Conservation (phyloP, 2,329 filamentous ascomycete species). For the Karstenula rhodostoma region DNA sequence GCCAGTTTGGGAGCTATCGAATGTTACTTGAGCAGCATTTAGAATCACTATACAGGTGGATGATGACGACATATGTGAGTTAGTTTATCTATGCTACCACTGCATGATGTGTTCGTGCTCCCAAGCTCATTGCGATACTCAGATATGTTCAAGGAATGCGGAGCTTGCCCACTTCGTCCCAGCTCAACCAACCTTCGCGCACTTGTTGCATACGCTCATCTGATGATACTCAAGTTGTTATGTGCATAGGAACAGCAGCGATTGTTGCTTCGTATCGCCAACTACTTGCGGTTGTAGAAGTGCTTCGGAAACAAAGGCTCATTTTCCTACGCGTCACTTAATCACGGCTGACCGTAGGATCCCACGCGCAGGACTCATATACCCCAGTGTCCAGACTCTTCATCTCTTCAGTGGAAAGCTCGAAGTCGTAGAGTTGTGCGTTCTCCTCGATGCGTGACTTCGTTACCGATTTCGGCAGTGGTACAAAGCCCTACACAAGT, state of each 20-base stretch:
- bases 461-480: conserved; percentile 69
- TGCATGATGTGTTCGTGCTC: too few relatives aligned
- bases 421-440: conserved; percentile 66
- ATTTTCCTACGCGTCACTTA: conserved; percentile 31
- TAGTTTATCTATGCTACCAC: too few relatives aligned
- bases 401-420: conserved; percentile 67
- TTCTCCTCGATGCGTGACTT: conserved; percentile 69
- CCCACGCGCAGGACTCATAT: conserved; percentile 68
- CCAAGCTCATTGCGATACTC: too few relatives aligned
- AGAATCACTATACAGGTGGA: too few relatives aligned
- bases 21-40: too few relatives aligned
- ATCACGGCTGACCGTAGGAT: conserved; percentile 59
- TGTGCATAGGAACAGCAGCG: too few relatives aligned
- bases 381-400: conserved; percentile 60
- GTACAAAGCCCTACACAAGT: conserved; percentile 62
- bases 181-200: too few relatives aligned
- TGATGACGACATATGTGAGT: too few relatives aligned
- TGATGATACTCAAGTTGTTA: neutral
- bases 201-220: neutral
- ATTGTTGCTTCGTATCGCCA: neutral
- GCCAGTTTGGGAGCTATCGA: too few relatives aligned
- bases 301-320: conserved; percentile 16
- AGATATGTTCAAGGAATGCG: neutral
- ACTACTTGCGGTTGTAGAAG: conserved; percentile 11
- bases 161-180: neutral